Base-by-base conservation (phyloP, 1,284 basidiomycete species). In the Puccinia novopanici region DNA sequence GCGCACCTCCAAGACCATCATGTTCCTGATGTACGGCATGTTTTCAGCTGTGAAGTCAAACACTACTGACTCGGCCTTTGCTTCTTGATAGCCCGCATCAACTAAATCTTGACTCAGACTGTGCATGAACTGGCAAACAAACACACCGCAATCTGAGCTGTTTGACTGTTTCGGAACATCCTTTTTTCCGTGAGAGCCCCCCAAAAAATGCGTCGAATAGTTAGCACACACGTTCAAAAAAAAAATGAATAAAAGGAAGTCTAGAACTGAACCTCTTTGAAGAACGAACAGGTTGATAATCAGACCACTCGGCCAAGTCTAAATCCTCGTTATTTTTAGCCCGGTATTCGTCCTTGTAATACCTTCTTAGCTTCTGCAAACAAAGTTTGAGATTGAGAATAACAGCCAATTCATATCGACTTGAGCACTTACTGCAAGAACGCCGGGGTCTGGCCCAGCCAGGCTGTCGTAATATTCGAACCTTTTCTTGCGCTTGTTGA, bases 381-480 rank as follows among this genome's bases (percentile, higher is more conserved):
- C 17, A 27, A 37, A 63, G 34, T 40, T 40, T 17, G 22, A 34
- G 17, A 6, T 40, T 17, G 22, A 40, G 13, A 22, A 37, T 63
- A 3, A n/a, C 17, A 22, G 12, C 27, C 17, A 40, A 19, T 40
- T 19, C 19, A 70, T 4, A 45, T 45, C 45, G 45, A 45, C 0
- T 65, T 19, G 0, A 40, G 37, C 59, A 83, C 74, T 8, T 27
- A 75, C 74, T 17, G 70, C 34, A 63, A 84, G 84, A 17, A 83
- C 84, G 22, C 15, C 22, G 2, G 61, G 37, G 61, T 83, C 83
- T 12, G 63, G 55, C 0, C 78, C 72, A 27, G 82, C 84, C 76
- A 86, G 82, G 80, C 84, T 84, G 82, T 86, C 85, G 81, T 86
- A 86, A 82, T 85, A 85, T 80, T 86, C 85, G 78, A 86, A 84